Evolutionary conservation across 1,139 yeast species (phyloP), one percentile per base, ranked within the genome.

Genomic region (Nadsonia commutata): DNA sequence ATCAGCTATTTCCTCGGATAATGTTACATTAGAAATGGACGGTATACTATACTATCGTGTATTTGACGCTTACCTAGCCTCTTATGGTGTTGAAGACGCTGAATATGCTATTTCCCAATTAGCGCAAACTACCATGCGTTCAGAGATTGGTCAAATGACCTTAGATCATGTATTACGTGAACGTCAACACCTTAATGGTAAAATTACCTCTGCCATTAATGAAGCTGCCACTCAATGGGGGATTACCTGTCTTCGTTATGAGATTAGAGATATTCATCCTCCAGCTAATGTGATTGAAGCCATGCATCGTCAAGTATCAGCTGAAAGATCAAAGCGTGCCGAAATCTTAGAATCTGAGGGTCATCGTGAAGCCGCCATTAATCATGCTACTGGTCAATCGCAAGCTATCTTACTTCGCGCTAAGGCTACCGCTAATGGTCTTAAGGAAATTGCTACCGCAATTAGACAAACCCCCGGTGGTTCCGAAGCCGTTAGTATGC

Each of bases 161-260:
- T 70, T 84, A 53, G 94, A 84, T 56, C 74, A 78, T 44, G 93
- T 82, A 18, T 69, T 84, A 52, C 72, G 76, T 51, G 94, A 83
- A 59, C 71, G 94, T 55, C 88, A 80, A 56, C 58, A 70, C 31
- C 70, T 84, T 53, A 84, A 84, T 62, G 64, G 63, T 49, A 80
- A 81, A 62, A 83, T 84, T 59, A 82, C 86, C 46, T 56, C 66
- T n/a, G 84, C 80, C 7, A 77, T 84, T 55, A 84, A 84, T 57
- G 93, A 81, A 53, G 94, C 94, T 3, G 84, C 94, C 11, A 68
- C 67, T 45, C 86, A 76, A 41, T 84, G 95, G 95, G 95, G 95
- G 44, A 80, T 84, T 45, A 73, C 75, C 54, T 84, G 94, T 57
- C 68, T 84, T 51, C 73, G 94, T 56, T 83, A 84, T 59, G 95